These are phyloP conservation scores for Coniochaeta hoffmannii DNA, from an alignment of 2,329 filamentous ascomycete species.

Conservation along the genomic window DNA sequence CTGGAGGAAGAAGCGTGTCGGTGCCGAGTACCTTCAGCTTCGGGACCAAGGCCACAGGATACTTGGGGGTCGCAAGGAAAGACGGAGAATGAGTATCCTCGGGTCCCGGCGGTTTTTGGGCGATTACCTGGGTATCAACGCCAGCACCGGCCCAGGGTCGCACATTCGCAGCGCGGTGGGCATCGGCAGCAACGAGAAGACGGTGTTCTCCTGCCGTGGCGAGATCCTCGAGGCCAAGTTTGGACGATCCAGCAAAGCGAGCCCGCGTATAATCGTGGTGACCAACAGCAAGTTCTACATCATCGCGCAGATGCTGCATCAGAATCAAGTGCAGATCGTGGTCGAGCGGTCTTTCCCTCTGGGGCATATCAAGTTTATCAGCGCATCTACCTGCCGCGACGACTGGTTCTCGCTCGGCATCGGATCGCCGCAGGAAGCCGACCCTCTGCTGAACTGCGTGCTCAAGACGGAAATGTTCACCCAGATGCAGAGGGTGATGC, in stretches of 20 bases:
- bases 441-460: conserved; percentile 87
- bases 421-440: conserved; percentile 83
- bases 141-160: conserved; percentile 69
- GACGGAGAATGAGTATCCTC: conserved; percentile 81
- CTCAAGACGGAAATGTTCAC: conserved; percentile 98
- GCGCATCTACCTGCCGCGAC: conserved; percentile 73
- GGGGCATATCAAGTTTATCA: conserved; percentile 82
- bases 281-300: conserved; percentile 86
- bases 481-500: conserved; percentile 73
- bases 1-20: conserved; percentile 89
- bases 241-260: conserved; percentile 89
- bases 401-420: conserved; percentile 95
- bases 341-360: conserved; percentile 77
- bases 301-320: conserved; percentile 74
- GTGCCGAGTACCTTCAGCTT: conserved; percentile 80
- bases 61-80: conserved; percentile 79
- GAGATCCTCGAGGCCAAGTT: conserved; percentile 92
- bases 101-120: conserved; percentile 90
- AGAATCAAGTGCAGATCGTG: conserved; percentile 72
- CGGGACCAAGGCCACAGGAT: conserved; percentile 82
- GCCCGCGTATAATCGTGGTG: conserved; percentile 75
- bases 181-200: conserved; percentile 63
- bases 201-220: conserved; percentile 83
- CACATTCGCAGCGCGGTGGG: conserved; percentile 70
- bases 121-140: conserved; percentile 87